Conservation (phyloP, 768 basidiomycete species). For the Favolaschia claudopus region DNA sequence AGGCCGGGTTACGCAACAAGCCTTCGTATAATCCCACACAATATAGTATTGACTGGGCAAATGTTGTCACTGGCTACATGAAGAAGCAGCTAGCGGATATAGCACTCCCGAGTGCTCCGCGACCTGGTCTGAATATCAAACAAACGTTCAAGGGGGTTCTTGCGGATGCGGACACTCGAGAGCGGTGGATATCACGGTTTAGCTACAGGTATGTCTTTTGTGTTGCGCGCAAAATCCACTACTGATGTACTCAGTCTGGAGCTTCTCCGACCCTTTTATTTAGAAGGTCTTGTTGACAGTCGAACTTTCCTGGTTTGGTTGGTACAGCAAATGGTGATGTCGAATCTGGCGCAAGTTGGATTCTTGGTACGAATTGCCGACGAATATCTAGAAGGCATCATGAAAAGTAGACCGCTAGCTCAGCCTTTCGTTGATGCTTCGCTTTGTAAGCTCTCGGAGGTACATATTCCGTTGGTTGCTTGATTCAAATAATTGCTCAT, state of each 20-base stretch:
- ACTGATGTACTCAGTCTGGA: constrained; percentile 56
- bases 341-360: constrained; percentile 83
- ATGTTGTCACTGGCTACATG: constrained; percentile 79
- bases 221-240: not conserved
- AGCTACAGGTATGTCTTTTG: constrained; percentile 67
- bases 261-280: constrained; percentile 78
- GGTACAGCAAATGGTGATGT: constrained; percentile 76
- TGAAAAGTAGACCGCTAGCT: constrained; percentile 70
- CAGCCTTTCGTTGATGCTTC: constrained; percentile 79
- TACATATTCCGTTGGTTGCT: constrained; percentile 27
- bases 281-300: constrained; percentile 82
- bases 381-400: constrained; percentile 79
- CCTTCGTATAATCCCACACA: constrained; percentile 83
- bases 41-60: constrained; percentile 88
- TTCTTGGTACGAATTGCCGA: constrained; percentile 80
- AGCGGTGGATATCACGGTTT: constrained; percentile 82
- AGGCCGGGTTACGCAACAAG: constrained; percentile 81
- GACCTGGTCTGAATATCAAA: constrained; percentile 81
- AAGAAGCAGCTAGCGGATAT: constrained; percentile 86
- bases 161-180: constrained; percentile 71
- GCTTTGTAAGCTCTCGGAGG: constrained; percentile 72
- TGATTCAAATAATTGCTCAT: not conserved
- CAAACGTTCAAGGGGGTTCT: constrained; percentile 85
- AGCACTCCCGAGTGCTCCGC: constrained; percentile 78
- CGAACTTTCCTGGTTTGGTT: constrained; percentile 81